Evolutionary conservation across 176 grass and related monocot species (phyloP).

Genomic region (Microstegium vimineum): DNA sequence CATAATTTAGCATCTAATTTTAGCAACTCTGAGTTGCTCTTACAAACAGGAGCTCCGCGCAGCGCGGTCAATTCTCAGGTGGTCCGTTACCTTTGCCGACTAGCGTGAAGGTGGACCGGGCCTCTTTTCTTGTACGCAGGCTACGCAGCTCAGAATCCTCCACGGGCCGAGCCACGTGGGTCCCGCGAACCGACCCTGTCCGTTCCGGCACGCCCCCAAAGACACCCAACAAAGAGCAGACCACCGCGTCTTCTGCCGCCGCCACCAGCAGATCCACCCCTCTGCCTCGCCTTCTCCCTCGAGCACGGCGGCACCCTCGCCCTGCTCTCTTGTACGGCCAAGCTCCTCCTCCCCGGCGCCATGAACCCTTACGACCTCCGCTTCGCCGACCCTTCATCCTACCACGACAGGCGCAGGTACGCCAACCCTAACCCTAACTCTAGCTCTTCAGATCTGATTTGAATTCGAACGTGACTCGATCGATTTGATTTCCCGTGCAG

Average conservation of each 20-base stretch:
- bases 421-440: slow-evolving; percentile 3
- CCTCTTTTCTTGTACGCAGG: background rate
- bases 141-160: too few species aligned
- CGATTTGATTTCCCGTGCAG: slow-evolving; percentile 2
- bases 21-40: too few species aligned
- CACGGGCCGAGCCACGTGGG: background rate
- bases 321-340: background rate
- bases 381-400: slow-evolving; percentile 85
- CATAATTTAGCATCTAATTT: too few species aligned
- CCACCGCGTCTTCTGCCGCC: slow-evolving; percentile 25
- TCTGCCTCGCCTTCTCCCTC: background rate
- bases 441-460: slow-evolving; percentile 5
- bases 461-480: background rate
- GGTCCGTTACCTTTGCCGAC: background rate
- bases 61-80: too few species aligned
- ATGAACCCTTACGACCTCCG: slow-evolving; percentile 84
- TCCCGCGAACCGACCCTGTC: background rate
- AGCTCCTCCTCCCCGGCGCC: background rate
- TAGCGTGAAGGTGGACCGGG: background rate
- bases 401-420: slow-evolving; percentile 88
- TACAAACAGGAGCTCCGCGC: too few species aligned
- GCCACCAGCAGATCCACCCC: slow-evolving; percentile 30
- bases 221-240: slow-evolving; percentile 23
- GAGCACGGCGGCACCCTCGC: slow-evolving; percentile 15
- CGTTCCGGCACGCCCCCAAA: background rate